Base-by-base conservation (phyloP, 2,329 filamentous ascomycete species). In the Trichoderma pleuroti region DNA sequence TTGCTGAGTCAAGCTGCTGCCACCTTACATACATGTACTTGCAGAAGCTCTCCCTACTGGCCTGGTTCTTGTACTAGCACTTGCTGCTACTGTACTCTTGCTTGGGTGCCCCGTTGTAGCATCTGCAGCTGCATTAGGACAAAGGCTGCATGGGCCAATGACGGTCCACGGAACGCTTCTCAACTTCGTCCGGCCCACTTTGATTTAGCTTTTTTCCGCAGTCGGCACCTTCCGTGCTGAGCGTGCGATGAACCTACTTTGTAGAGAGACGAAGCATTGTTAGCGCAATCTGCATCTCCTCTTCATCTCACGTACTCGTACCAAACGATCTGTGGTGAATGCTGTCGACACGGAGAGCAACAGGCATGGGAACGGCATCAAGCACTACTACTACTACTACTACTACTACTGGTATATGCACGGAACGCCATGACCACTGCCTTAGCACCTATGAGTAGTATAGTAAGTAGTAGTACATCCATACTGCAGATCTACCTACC, bases 171-270 rank as follows among this genome's bases (percentile, higher is more conserved):
- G 36, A 68, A 34, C 10, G 65, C 64, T 57, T 68, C 36, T 49
- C 34, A 60, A 54, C 28, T 68, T 68, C 56, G 39, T 21, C 26
- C 3, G 65, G 36, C 39, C 65, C 54, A 57, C 65, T 21, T 30
- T 24, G 65, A 60, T 34, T 68, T 68, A 61, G 65, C 65, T 61
- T 68, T 68, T 68, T 68, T 52, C 65, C 65, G 65, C 65, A 68
- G 65, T 68, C 65, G 65, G 65, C 65, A 68, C 39, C 56, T 68
- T 68, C 65, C 65, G 65, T 68, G 65, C 34, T 60, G 39, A 68
- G 65, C 42, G 28, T 21, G 28, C 56, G 39, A 68, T 18, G 54
- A 60, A 60, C 64, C 34, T 28, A 56, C 42, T 24, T 24, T 67
- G 46, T 36, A 68, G n/a, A 49, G 56, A 61, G 24, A 28, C 34